Evolutionary conservation across 805 yeast species (phyloP).

Genomic region (Starmera caribaea): DNA sequence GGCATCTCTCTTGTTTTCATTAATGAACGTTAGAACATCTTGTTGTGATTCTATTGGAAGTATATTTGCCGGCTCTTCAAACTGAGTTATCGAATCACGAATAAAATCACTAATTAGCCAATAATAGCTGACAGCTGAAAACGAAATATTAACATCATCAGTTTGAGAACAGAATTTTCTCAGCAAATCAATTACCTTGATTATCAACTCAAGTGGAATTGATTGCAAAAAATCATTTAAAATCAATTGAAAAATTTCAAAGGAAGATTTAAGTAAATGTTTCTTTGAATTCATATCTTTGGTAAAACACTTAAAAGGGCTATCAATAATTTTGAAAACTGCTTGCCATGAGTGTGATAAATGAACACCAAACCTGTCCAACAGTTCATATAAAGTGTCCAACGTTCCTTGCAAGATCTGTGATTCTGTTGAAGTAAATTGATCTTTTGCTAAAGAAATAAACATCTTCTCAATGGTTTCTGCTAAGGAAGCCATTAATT

Average conservation of each 20-base stretch:
- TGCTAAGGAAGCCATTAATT: constrained; percentile 40
- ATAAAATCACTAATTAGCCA: constrained; percentile 85
- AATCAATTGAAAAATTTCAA: constrained; percentile 73
- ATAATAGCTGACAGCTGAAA: constrained; percentile 83
- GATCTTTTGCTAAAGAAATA: constrained; percentile 16
- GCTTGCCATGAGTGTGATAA: constrained; percentile 62
- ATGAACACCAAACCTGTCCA: constrained; percentile 67
- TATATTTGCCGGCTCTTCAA: too few species aligned
- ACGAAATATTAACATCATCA: constrained; percentile 75
- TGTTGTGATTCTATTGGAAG: constrained; percentile 10
- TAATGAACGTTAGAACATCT: constrained; percentile 19
- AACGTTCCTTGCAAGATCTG: constrained; percentile 57
- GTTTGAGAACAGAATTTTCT: constrained; percentile 62
- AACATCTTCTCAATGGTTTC: constrained; percentile 34
- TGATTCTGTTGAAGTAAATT: constrained; percentile 46
- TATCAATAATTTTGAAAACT: constrained; percentile 48
- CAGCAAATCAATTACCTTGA: constrained; percentile 60
- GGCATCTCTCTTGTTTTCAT: constrained; percentile 10
- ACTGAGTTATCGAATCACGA: constrained; percentile 15
- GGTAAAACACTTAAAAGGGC: constrained; percentile 39
- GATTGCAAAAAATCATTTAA: constrained; percentile 76
- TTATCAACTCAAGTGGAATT: constrained; percentile 58
- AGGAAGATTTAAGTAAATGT: constrained; percentile 52
- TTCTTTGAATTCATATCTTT: constrained; percentile 14
- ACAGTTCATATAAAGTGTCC: constrained; percentile 56